phyloP scores from a whole-genome alignment of 2,329 filamentous ascomycete species.

The Kalaharituber pfeilii region DNA sequence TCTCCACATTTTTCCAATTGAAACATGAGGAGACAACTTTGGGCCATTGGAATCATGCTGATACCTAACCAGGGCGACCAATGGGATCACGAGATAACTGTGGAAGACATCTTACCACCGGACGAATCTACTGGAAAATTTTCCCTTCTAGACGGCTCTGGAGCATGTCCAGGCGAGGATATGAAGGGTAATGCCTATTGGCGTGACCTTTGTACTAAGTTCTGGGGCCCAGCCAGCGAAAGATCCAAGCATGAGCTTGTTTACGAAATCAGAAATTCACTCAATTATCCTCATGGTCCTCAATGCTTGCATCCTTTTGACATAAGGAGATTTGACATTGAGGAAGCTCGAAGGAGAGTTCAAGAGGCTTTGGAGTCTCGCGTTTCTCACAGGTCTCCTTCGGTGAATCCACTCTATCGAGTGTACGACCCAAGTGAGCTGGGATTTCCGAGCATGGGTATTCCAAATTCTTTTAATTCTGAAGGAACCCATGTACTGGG shows the following conservation, averaged over 20 bases:
- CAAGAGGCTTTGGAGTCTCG: neutral
- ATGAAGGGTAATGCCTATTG: conserved; percentile 5
- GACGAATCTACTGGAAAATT: conserved; percentile 5
- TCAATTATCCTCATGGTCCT: conserved; percentile 1
- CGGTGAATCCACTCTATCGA: too few relatives aligned
- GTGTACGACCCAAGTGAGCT: too few relatives aligned
- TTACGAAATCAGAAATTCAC: conserved; percentile 1
- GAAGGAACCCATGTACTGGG: too few relatives aligned
- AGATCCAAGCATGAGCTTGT: neutral
- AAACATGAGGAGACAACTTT: too few relatives aligned
- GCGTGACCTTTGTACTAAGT: neutral
- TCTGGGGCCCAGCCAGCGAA: neutral
- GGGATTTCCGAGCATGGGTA: neutral
- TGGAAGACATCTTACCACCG: conserved; percentile 7
- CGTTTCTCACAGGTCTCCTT: too few relatives aligned
- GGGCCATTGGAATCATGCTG: neutral
- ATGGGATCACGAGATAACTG: conserved; percentile 8
- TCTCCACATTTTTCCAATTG: neutral
- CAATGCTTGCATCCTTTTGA: neutral
- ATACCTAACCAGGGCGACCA: conserved; percentile 5
- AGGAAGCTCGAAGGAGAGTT: conserved; percentile 3
- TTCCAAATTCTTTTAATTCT: neutral
- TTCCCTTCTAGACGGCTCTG: conserved; percentile 4
- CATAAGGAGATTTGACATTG: conserved; percentile 5
- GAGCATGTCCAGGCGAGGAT: conserved; percentile 10